Base-by-base conservation (phyloP, 352 stramenopile genomes). In the Phytophthora meadii region DNA sequence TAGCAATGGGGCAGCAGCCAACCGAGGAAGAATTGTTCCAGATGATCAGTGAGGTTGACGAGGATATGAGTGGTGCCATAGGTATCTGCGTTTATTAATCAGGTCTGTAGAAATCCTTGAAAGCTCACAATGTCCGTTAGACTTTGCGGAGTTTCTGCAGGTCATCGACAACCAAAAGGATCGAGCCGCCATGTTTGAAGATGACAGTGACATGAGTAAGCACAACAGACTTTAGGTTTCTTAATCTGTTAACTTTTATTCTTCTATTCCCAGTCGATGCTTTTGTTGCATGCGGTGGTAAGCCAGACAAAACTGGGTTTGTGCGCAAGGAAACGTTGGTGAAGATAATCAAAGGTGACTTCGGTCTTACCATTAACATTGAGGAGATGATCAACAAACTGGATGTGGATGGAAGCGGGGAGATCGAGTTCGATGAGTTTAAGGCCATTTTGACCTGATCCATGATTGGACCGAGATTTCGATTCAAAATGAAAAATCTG, bases 121-220 rank as follows among this genome's bases (percentile, higher is more conserved):
- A 53, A 37, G 10, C 22, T 55, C 24, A 61, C n/a, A 8, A 37
- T 48, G 14, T 12, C 34, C 41, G 19, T 17, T 61, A 93, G 97
- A 99, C 65, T 99, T 99, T 82, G 92, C 93, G 55, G 97, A 99
- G 66, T 99, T 99, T 65, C 78, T 99, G 22, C 97, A 98, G 76
- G 95, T 99, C 28, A 99, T 99, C 47, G 96, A 98, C 72, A 98
- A 97, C 53, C 97, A 99, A 70, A 99, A 99, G 68, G 94, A 98
- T 57, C 80, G 93, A 24, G 94, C 96, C 3, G 88, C 93, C 37
- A 93, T 98, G 70, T 97, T 98, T 68, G 94, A 98, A 68, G 95
- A 99, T 57, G 96, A 99, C 71, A 98, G 93, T 55, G 96, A 99
- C 59, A 98, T 99, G 94, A 97, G 83, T 93, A 66, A 24, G 84